Conservation (phyloP, 768 basidiomycete genomes). For the Boletus subcaerulescens region DNA sequence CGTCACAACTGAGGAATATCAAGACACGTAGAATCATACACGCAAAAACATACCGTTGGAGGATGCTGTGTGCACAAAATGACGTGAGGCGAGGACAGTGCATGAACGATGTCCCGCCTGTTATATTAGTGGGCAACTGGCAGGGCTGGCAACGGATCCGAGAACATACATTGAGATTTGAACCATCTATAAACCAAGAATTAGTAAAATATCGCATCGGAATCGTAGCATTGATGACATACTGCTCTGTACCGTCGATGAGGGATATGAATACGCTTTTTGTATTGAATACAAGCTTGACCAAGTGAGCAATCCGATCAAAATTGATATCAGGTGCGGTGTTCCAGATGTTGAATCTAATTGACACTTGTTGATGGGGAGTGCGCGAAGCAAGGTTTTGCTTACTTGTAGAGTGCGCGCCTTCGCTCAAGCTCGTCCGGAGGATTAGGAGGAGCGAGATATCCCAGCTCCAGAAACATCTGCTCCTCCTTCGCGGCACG, state of each 20-base stretch:
- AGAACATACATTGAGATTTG: conserved; percentile 76
- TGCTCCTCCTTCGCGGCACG: conserved; percentile 66
- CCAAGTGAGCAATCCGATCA: conserved; percentile 89
- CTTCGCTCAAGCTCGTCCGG: conserved; percentile 81
- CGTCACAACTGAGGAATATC: conserved; percentile 58
- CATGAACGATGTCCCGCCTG: conserved; percentile 46
- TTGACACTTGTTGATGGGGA: background rate
- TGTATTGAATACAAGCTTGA: conserved; percentile 89
- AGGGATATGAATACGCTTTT: conserved; percentile 81
- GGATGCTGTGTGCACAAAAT: conserved; percentile 81
- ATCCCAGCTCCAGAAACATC: conserved; percentile 60
- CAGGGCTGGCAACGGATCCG: background rate
- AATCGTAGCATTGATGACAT: conserved; percentile 29
- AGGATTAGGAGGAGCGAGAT: conserved; percentile 78
- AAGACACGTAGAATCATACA: background rate
- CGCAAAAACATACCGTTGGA: conserved; percentile 56
- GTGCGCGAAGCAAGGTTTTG: background rate
- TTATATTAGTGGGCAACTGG: conserved; percentile 1
- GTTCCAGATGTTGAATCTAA: conserved; percentile 85
- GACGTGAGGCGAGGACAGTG: conserved; percentile 56
- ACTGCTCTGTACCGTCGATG: conserved; percentile 84
- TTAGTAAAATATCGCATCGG: conserved; percentile 8
- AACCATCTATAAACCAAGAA: conserved; percentile 58
- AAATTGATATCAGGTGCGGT: conserved; percentile 87
- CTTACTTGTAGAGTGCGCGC: conserved; percentile 81